These are phyloP conservation scores for Passiflora organensis DNA, from an alignment of 345 rosid genomes.

Conservation along the genomic window DNA sequence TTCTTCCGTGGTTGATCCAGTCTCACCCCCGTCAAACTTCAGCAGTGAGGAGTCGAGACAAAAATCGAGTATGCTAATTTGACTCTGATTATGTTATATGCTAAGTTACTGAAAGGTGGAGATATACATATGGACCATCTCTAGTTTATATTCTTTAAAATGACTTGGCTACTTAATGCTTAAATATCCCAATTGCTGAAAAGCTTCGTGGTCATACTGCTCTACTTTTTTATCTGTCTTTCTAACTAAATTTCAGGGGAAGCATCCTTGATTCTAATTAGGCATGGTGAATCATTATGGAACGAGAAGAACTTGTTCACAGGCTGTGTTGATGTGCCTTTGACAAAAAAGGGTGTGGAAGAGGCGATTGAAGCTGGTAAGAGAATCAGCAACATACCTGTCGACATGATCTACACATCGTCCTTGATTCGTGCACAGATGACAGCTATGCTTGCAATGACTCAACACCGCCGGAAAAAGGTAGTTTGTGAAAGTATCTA, in stretches of 20 bases:
- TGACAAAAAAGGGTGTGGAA: slow-evolving; percentile 83
- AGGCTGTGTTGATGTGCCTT: slow-evolving; percentile 95
- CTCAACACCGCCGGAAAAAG: slow-evolving; percentile 90
- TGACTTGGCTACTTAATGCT: not conserved
- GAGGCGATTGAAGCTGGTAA: slow-evolving; percentile 99
- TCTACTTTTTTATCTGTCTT: not conserved
- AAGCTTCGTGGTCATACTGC: not conserved
- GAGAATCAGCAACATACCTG: slow-evolving; percentile 90
- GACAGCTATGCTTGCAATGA: slow-evolving; percentile 99
- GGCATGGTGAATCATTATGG: slow-evolving; percentile 99
- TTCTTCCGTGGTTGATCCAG: slow-evolving; percentile 47
- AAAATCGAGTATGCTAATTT: slow-evolving; percentile 52
- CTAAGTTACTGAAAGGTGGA: not conserved
- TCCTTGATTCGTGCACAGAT: slow-evolving; percentile 94
- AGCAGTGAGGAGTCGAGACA: slow-evolving; percentile 32
- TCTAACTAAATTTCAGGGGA: slow-evolving; percentile 46
- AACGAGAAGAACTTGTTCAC: slow-evolving; percentile 96
- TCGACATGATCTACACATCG: slow-evolving; percentile 87
- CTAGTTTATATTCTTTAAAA: not conserved
- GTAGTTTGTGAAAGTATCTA: slow-evolving; percentile 25
- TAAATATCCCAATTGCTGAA: not conserved
- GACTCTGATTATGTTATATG: not conserved
- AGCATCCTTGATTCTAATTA: slow-evolving; percentile 75
- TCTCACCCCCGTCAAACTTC: slow-evolving; percentile 47
- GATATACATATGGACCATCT: not conserved